Evolutionary conservation across 1,284 basidiomycete genomes (phyloP).

Genomic region (Chondrostereum purpureum): DNA sequence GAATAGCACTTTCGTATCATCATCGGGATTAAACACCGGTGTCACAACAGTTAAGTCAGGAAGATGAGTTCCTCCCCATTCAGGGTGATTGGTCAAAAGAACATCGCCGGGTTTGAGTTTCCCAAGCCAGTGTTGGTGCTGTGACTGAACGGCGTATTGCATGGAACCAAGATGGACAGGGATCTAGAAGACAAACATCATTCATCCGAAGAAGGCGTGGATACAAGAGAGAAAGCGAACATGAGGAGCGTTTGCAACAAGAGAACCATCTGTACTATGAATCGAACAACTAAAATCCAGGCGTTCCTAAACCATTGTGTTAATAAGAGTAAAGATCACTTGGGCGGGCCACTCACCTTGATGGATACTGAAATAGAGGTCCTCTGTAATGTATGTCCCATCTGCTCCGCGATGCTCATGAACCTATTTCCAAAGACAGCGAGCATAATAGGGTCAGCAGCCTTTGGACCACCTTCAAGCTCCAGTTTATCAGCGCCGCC

Average conservation of each 20-base stretch:
- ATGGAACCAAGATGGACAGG: slow-evolving; percentile 10
- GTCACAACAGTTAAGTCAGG: slow-evolving; percentile 9
- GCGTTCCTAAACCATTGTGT: slow-evolving; percentile 4
- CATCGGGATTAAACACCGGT: slow-evolving; percentile 6
- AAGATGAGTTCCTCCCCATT: slow-evolving; percentile 8
- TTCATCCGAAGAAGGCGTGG: too few species aligned
- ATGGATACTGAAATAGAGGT: slow-evolving; percentile 9
- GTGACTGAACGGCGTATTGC: slow-evolving; percentile 9
- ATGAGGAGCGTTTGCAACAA: slow-evolving; percentile 9
- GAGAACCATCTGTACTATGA: slow-evolving; percentile 6
- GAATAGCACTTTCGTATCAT: slow-evolving; percentile 7
- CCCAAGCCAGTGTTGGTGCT: slow-evolving; percentile 8
- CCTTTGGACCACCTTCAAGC: background rate
- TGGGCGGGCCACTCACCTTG: slow-evolving; percentile 1
- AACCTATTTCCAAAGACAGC: slow-evolving; percentile 11
- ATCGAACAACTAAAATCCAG: slow-evolving; percentile 10
- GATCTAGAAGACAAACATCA: slow-evolving; percentile 2
- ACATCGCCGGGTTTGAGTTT: slow-evolving; percentile 10
- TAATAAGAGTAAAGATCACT: background rate
- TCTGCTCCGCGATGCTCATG: slow-evolving; percentile 12
- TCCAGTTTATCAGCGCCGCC: background rate
- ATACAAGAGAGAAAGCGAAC: background rate
- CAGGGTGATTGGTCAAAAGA: slow-evolving; percentile 9
- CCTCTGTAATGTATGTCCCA: slow-evolving; percentile 9
- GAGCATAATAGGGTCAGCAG: slow-evolving; percentile 9